A percentile compares a stretch with the other conserved stretches of the same genome.
phyloP scores from a whole-genome alignment of 73 alveolate genomes.

The Tetrahymena malaccensis region DNA sequence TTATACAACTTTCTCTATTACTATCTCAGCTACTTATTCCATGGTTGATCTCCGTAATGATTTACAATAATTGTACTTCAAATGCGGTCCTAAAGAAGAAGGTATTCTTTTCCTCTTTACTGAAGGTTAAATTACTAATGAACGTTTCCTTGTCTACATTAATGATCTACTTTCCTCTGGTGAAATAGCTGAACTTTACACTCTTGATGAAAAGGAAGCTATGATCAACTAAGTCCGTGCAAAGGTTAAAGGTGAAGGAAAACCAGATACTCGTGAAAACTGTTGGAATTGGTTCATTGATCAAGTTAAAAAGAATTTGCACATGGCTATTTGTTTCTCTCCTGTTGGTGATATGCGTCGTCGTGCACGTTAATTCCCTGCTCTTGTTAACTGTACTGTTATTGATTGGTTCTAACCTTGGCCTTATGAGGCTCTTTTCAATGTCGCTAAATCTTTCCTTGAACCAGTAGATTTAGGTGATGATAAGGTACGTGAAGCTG shows the following conservation, averaged over 20 bases:
- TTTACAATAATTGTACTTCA: slow-evolving; percentile 93
- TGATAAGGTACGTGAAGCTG: slow-evolving; percentile 83
- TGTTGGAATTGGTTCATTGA: slow-evolving; percentile 98
- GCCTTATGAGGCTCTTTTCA: slow-evolving; percentile 99
- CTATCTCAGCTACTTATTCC: slow-evolving; percentile 93
- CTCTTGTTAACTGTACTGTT: slow-evolving; percentile 97
- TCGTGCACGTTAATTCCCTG: slow-evolving; percentile 99
- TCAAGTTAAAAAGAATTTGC: slow-evolving; percentile 97
- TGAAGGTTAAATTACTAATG: slow-evolving; percentile 99
- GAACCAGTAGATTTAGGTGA: slow-evolving; percentile 83
- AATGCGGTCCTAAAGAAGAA: slow-evolving; percentile 94
- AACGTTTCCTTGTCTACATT: slow-evolving; percentile 96
- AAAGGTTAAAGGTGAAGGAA: slow-evolving; percentile 93
- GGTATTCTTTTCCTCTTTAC: slow-evolving; percentile 98
- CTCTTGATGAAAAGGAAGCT: slow-evolving; percentile 97
- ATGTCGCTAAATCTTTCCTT: slow-evolving; percentile 84
- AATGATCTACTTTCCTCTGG: slow-evolving; percentile 99
- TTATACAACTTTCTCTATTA: slow-evolving; percentile 58
- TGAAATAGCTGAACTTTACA: slow-evolving; percentile 97
- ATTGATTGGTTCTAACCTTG: slow-evolving; percentile 99
- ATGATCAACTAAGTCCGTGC: slow-evolving; percentile 83
- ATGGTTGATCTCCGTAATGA: slow-evolving; percentile 96
- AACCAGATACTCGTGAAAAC: slow-evolving; percentile 93
- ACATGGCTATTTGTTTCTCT: slow-evolving; percentile 99
- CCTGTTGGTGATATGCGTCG: slow-evolving; percentile 98